Conservation (phyloP, 306 rosid genomes). For the Albizia julibrissin region DNA sequence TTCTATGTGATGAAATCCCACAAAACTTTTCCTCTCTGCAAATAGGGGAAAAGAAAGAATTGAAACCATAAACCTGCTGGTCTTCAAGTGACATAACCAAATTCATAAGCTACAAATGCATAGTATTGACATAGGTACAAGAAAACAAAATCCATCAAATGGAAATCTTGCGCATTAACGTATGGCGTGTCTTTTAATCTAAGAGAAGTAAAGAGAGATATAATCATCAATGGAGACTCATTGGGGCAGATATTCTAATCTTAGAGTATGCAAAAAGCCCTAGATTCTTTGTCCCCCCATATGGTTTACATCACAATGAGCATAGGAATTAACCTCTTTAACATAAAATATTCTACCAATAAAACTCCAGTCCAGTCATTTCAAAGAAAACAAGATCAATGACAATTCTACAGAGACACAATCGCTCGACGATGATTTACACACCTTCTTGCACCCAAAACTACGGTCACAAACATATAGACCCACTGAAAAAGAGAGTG, state of each 20-base stretch:
- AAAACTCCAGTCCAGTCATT: constrained; percentile 16
- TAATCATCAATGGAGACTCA: constrained; percentile 35
- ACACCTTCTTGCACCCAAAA: constrained; percentile 4
- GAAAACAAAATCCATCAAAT: constrained; percentile 21
- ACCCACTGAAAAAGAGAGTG: not conserved
- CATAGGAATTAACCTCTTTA: constrained; percentile 8
- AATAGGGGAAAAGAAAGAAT: constrained; percentile 15
- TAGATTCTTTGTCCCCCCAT: constrained; percentile 42
- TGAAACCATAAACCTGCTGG: constrained; percentile 7
- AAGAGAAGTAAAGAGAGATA: not conserved
- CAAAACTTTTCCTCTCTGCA: constrained; percentile 36
- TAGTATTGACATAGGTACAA: constrained; percentile 14
- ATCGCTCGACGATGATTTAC: constrained; percentile 9
- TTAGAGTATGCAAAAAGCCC: constrained; percentile 44
- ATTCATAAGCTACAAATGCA: constrained; percentile 25
- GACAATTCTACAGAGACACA: constrained; percentile 2
- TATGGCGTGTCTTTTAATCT: not conserved
- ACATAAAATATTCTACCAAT: constrained; percentile 22
- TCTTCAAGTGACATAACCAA: constrained; percentile 12
- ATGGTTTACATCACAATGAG: constrained; percentile 38
- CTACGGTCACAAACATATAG: not conserved
- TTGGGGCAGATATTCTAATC: constrained; percentile 37
- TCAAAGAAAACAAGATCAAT: constrained; percentile 34
- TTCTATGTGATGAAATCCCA: constrained; percentile 34
- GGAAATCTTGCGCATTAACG: constrained; percentile 28